Evolutionary conservation across 2,329 filamentous ascomycete species (phyloP), one percentile per base, ranked within the genome.

Genomic region (Monascus ruber): DNA sequence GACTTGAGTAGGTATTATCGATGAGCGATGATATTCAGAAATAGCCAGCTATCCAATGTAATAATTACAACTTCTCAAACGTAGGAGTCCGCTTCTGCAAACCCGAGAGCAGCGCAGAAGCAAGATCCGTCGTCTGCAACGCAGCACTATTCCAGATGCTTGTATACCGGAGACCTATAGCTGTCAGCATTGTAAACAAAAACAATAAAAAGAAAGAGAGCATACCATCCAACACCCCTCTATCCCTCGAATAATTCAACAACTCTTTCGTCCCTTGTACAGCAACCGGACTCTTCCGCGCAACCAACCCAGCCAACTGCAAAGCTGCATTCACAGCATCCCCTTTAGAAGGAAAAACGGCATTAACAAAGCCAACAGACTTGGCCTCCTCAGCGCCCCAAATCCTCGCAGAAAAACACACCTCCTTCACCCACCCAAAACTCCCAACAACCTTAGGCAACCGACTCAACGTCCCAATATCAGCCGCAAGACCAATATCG

Each of bases 231-330:
- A 74, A 76, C 26, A 94, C 77, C 2, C 73, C 71, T 58, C 87
- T 77, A 60, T 94, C 88, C 51, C 85, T 73, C 28, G 81, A 83
- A 55, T 81, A 85, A 61, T 91, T 87, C 55, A 94, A 58, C 45
- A 94, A 64, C 65, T 91, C 83, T 69, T 94, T 94, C 6, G 87
- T 94, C 5, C 84, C 81, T 66, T 86, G 77, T 47, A 89, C 83
- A 1, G 86, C 87, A 24, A 96, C 79, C 0, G 89, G 89, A 54
- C 84, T 91, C 73, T 95, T 95, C 11, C 60, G 68, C 26, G 84
- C 83, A 42, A 95, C 75, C 52, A 78, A 51, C 7, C 55, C 63
- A 1, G 81, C 85, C 53, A 84, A 55, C 45, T 76, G 69, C 43
- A 88, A 35, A 0, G 73, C 86, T 31, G 73, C 73, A 32, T 65